These are phyloP conservation scores for Penicillium coprophilum DNA, from an alignment of 495 filamentous ascomycete genomes.

Conservation along the genomic window DNA sequence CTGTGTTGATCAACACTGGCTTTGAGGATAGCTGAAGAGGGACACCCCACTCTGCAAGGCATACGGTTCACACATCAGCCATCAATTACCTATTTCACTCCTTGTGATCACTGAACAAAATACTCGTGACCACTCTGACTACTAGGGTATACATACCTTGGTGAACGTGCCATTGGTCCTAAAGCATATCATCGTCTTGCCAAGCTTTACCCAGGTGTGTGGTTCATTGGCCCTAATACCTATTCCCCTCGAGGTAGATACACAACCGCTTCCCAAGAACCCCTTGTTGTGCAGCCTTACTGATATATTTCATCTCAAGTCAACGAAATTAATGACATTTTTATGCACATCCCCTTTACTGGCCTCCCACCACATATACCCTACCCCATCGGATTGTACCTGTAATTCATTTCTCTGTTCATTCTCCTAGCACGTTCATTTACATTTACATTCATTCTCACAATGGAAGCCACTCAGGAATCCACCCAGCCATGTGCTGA, in stretches of 20 bases:
- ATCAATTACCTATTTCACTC: neutral
- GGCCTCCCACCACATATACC: slow-evolving; percentile 25
- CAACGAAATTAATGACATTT: slow-evolving; percentile 21
- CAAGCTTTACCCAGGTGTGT: slow-evolving; percentile 14
- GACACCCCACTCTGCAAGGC: slow-evolving; percentile 8
- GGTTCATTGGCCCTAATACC: neutral
- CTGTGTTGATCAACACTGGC: neutral
- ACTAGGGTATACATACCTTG: slow-evolving; percentile 1
- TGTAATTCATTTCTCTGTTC: slow-evolving; percentile 22
- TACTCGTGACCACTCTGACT: neutral
- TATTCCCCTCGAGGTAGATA: slow-evolving; percentile 6
- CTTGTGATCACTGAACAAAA: neutral
- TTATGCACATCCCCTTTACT: slow-evolving; percentile 23
- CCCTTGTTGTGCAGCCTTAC: slow-evolving; percentile 5
- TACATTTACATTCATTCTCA: slow-evolving; percentile 13
- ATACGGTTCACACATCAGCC: neutral
- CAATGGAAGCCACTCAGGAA: slow-evolving; percentile 59
- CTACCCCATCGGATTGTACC: slow-evolving; percentile 16
- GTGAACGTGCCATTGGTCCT: slow-evolving; percentile 2
- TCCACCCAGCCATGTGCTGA: slow-evolving; percentile 81
- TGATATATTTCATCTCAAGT: slow-evolving; percentile 1
- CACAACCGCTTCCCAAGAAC: neutral
- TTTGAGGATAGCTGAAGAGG: neutral
- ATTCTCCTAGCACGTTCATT: slow-evolving; percentile 16
- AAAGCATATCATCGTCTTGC: neutral